phyloP scores from a whole-genome alignment of 2,329 filamentous ascomycete genomes.

The Tolypocladium ophioglossoides region DNA sequence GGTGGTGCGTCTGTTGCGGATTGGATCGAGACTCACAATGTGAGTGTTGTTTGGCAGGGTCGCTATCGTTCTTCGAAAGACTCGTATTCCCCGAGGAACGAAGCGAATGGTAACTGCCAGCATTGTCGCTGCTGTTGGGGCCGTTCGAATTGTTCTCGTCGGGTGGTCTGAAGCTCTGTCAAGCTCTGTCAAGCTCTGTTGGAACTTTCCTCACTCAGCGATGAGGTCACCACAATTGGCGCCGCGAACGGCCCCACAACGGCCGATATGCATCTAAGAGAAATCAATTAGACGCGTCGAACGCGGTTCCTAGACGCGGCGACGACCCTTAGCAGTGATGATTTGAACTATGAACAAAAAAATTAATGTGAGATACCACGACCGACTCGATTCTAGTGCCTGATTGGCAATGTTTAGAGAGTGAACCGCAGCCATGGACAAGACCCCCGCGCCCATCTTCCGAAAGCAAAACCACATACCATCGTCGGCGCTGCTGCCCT shows the following conservation, averaged over 20 bases:
- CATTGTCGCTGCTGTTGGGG: slow-evolving; percentile 10
- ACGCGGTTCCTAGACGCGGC: slow-evolving; percentile 16
- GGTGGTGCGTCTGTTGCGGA: not conserved
- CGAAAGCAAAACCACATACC: slow-evolving; percentile 22
- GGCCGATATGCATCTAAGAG: slow-evolving; percentile 15
- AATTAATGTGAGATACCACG: not conserved
- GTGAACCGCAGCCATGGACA: slow-evolving; percentile 21
- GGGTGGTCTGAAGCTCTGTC: not conserved
- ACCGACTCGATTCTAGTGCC: not conserved
- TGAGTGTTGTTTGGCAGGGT: slow-evolving; percentile 39
- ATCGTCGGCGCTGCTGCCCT: slow-evolving; percentile 64
- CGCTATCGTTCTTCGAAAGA: slow-evolving; percentile 25
- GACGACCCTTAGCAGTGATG: not conserved
- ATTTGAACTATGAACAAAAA: not conserved
- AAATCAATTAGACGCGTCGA: slow-evolving; percentile 29
- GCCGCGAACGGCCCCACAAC: not conserved
- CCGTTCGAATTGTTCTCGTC: not conserved
- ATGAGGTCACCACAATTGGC: slow-evolving; percentile 20
- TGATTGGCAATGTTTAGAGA: not conserved
- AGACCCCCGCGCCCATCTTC: slow-evolving; percentile 27
- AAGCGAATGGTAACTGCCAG: slow-evolving; percentile 13
- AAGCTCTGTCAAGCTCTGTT: not conserved
- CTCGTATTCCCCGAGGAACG: slow-evolving; percentile 8
- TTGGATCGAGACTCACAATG: slow-evolving; percentile 34
- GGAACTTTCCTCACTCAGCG: not conserved